phyloP scores from a whole-genome alignment of 2,329 filamentous ascomycete species.

The Lasiodiplodia hormozganensis region DNA sequence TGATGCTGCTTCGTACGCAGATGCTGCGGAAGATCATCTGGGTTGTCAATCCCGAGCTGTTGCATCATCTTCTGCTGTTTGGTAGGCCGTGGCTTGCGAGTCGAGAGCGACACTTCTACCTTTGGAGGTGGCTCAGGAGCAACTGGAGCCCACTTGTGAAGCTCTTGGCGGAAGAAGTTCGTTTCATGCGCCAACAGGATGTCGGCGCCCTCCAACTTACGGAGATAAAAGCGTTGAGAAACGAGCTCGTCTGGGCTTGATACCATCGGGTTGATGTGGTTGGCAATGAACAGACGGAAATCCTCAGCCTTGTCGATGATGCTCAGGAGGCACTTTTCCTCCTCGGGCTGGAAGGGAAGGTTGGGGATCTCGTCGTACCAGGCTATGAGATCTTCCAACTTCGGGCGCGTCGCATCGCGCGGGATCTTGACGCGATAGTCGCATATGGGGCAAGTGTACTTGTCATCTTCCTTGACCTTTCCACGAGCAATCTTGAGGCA shows the following conservation, averaged over 20 bases:
- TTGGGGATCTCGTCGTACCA: conserved; percentile 83
- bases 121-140: conserved; percentile 86
- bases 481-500: conserved; percentile 97
- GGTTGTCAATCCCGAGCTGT: conserved; percentile 85
- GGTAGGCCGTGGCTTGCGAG: conserved; percentile 92
- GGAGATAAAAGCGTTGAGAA: conserved; percentile 90
- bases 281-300: conserved; percentile 82
- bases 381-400: conserved; percentile 83
- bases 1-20: conserved; percentile 70
- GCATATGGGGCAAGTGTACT: conserved; percentile 97
- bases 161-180: conserved; percentile 95
- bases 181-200: conserved; percentile 90
- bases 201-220: conserved; percentile 96
- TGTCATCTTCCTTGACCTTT: conserved; percentile 98
- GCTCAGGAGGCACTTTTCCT: conserved; percentile 83
- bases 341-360: conserved; percentile 93
- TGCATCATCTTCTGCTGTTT: conserved; percentile 96
- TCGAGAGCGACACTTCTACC: conserved; percentile 86
- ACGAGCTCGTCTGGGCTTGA: conserved; percentile 86
- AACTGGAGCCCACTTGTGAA: conserved; percentile 94
- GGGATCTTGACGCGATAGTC: conserved; percentile 98
- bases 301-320: conserved; percentile 85
- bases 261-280: conserved; percentile 81
- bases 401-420: conserved; percentile 91
- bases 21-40: conserved; percentile 85